phyloP scores from a whole-genome alignment of 768 basidiomycete genomes.

The Mycena galericulata region DNA sequence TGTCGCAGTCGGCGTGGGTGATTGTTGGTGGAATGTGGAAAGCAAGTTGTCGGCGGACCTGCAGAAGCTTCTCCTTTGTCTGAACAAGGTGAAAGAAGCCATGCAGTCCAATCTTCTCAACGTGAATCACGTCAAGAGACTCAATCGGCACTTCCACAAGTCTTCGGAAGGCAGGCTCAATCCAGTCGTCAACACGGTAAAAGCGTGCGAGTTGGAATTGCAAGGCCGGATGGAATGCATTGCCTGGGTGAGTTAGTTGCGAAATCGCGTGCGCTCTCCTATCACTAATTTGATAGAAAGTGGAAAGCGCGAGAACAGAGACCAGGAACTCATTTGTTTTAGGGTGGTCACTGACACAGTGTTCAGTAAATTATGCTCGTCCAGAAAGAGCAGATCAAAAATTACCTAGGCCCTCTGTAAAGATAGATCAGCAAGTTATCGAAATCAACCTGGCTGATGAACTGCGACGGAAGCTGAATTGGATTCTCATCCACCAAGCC shows the following conservation, averaged over 20 bases:
- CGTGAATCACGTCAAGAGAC: not conserved
- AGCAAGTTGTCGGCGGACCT: not conserved
- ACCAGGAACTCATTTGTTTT: slow-evolving; percentile 10
- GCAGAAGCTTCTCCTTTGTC: slow-evolving; percentile 1
- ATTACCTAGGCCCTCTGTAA: slow-evolving; percentile 1
- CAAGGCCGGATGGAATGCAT: not conserved
- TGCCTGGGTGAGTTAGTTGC: not conserved
- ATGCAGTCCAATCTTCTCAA: not conserved
- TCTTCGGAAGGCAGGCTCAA: slow-evolving; percentile 3
- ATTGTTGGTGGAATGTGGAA: slow-evolving; percentile 1
- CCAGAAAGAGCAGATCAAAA: not conserved
- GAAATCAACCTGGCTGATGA: not conserved
- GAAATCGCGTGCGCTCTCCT: not conserved
- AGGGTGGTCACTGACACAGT: not conserved
- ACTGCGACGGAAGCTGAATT: not conserved
- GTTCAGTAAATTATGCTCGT: not conserved
- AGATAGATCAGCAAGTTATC: slow-evolving; percentile 5
- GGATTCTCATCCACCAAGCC: slow-evolving; percentile 5
- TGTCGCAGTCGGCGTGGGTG: not conserved
- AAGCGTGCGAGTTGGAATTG: not conserved
- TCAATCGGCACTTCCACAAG: not conserved
- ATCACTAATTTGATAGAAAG: not conserved
- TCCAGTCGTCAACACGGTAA: slow-evolving; percentile 3
- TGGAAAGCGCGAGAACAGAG: not conserved
- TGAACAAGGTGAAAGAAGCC: slow-evolving; percentile 5